These are phyloP conservation scores for Zea mays DNA, from an alignment of 176 grass and related monocot species.

Conservation along the genomic window Zm-B73-REFERENCE-NAM-5.0 NC_050105.1:148125501-148126000, in stretches of 20 bases:
- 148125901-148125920: no score
- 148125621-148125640: constrained; percentile 30
- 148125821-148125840: no score
- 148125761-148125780: neutral
- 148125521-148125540: constrained; percentile 95
- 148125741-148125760: neutral
- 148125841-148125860: no score
- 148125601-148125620: neutral
- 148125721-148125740: constrained; percentile 2
- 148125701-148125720: neutral
- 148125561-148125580: neutral
- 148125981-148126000: no score
- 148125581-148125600: constrained; percentile 6
- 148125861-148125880: no score
- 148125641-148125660: constrained; percentile 5
- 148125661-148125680: neutral
- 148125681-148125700: neutral
- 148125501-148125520: constrained; percentile 78
- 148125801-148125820: neutral
- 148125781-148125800: neutral
- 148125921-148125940: no score
- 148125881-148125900: no score
- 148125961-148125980: no score
- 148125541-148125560: constrained; percentile 69
- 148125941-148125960: no score